phyloP scores from a whole-genome alignment of 2,329 filamentous ascomycete species.

The Trichoderma gracile region DNA sequence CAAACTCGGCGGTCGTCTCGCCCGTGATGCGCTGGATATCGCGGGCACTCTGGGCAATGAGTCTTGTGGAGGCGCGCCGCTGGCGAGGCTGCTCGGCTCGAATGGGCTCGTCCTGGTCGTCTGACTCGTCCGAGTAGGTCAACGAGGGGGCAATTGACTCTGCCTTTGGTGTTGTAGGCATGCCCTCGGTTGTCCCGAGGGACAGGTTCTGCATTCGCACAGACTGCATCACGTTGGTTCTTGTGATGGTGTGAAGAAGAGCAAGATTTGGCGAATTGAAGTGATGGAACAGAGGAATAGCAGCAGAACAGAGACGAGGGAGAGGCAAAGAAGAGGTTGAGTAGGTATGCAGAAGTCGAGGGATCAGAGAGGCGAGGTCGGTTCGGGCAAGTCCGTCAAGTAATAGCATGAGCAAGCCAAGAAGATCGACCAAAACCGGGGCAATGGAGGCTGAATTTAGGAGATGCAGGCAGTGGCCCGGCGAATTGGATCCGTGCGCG shows the following conservation, averaged over 20 bases:
- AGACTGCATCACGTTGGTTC: constrained; percentile 19
- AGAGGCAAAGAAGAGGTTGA: not conserved
- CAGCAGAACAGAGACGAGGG: not conserved
- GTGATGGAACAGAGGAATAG: not conserved
- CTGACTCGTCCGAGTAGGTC: constrained; percentile 63
- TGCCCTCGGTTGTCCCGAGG: constrained; percentile 41
- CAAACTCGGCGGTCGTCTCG: constrained; percentile 61
- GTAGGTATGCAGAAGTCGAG: not conserved
- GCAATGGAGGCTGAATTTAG: not conserved
- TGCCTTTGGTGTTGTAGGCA: constrained; percentile 47
- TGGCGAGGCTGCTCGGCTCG: constrained; percentile 48
- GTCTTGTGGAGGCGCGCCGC: constrained; percentile 67
- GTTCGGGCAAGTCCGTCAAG: not conserved
- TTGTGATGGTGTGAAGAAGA: not conserved
- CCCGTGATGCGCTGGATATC: constrained; percentile 66
- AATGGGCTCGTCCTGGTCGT: constrained; percentile 56
- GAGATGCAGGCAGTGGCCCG: constrained; percentile 1
- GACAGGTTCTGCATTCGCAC: constrained; percentile 21
- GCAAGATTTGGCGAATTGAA: not conserved
- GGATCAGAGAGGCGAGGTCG: too few species aligned
- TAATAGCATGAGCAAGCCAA: not conserved
- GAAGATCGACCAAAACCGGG: not conserved
- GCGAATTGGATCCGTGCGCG: not conserved
- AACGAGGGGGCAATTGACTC: constrained; percentile 61
- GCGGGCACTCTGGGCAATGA: constrained; percentile 64